Evolutionary conservation across 441 rosid species (phyloP), one percentile per base, ranked within the genome.

Genomic region (Adansonia rubrostipa): DNA sequence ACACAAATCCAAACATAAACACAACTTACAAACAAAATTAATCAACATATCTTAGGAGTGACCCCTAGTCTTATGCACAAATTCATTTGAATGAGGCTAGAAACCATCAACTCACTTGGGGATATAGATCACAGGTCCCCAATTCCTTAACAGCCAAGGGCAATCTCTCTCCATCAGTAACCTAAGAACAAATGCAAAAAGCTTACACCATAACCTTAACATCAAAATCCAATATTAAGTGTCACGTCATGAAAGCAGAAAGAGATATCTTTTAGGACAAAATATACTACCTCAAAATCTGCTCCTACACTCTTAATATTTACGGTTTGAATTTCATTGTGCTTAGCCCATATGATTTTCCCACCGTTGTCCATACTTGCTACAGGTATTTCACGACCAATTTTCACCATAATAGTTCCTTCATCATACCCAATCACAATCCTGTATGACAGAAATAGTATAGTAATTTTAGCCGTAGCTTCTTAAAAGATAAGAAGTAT

Each of bases 351-450:
- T 81, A 96, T 94, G 82, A 96, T 92, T 85, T 93, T 96, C 77
- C 99, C 99, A 85, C 97, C 91, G 85, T 87, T 93, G 85, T 97
- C 99, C 99, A 97, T 97, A 81, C 99, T 97, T 74, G 98, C 97
- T 60, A 97, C 98, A 78, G 99, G 99, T 76, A 87, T 93, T 88
- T 97, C 98, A 75, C 95, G 92, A 56, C 99, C 99, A 77, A 97
- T 89, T 91, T 97, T 95, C 75, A 97, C 97, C 98, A 97, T 91
- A 80, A 95, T 92, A 79, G 96, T 92, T 82, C 99, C 99, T 87
- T 97, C 99, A 76, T 97, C 99, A 83, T 93, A 97, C 77, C 99
- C 99, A 86, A 95, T 91, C 75, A 92, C 98, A 83, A 95, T 84
- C 83, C 99, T 95, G 88, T 79, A 80, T 77, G 74, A 44, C 0